A percentile compares a stretch with the other conserved stretches of the same genome.
Evolutionary conservation across 352 stramenopile genomes (phyloP).

Genomic region (Phytophthora cactorum): DNA sequence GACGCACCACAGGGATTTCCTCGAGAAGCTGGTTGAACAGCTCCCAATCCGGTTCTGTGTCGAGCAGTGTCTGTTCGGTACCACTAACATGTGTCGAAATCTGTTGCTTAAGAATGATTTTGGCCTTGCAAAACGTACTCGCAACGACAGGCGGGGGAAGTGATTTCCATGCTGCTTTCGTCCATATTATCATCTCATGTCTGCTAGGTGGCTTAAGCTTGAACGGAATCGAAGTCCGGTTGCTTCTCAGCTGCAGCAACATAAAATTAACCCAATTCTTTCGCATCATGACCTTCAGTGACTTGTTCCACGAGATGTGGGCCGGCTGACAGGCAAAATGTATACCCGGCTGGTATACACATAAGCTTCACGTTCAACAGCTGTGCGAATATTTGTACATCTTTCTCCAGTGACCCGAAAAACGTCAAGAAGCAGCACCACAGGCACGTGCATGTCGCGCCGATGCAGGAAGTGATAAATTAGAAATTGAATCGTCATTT

Average conservation of each 20-base stretch:
- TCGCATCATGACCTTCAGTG: background rate
- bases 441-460: background rate
- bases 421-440: background rate
- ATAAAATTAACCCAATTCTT: background rate
- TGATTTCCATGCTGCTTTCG: background rate
- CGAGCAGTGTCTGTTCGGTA: background rate
- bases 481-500: background rate
- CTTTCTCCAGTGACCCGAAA: background rate
- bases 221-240: background rate
- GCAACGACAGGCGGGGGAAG: background rate
- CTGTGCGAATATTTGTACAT: background rate
- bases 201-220: background rate
- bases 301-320: background rate
- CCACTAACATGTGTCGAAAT: background rate
- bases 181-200: background rate
- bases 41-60: background rate
- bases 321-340: background rate
- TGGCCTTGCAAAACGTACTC: background rate
- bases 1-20: background rate
- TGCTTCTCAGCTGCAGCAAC: background rate
- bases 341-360: background rate
- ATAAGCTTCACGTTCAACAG: background rate
- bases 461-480: background rate
- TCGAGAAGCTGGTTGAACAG: background rate
- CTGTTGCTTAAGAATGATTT: background rate